Base-by-base conservation (phyloP, 1,284 basidiomycete genomes). In the Cronartium quercuum region DNA sequence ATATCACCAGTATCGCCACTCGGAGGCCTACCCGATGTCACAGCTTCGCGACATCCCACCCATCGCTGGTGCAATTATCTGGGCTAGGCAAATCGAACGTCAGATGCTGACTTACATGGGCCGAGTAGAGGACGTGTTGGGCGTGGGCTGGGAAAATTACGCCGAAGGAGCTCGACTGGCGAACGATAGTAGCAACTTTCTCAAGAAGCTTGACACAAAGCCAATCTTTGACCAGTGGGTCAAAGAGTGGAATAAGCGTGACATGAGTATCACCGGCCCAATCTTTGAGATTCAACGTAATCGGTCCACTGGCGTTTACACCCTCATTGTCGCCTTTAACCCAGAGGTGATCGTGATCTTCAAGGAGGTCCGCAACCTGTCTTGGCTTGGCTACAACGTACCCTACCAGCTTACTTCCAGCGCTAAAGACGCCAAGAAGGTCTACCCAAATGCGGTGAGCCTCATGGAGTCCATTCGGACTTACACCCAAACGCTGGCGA, bases 131-230 rank as follows among this genome's bases (percentile, higher is more conserved):
- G 95, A 98, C 81, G 96, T 98, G 2, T 89, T 99, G 12, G 96
- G 95, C 9, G 94, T 93, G 82, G 94, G 93, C 6, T 98, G 95
- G 95, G 94, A 97, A 82, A 88, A 94, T 77, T 98, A 98, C 79
- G 93, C 95, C n/a, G 95, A 99, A 79, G 96, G 96, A 6, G 93
- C 97, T 82, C 94, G 94, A 80, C 89, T 99, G 0, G 92, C 96
- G 80, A 89, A 89, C 55, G 95, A 98, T 82, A 90, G 88, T 70
- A 85, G 88, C 5, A 91, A 92, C 0, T 99, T 99, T 87, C 88
- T 92, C 62, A 91, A 91, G 83, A 98, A 98, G 83, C 89, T 98
- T 66, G 94, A 98, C 81, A 95, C 94, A 0, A 86, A 89, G 40
- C 91, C 93, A 1, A 90, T 98, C 24, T 98, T 90, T 81, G 94